Evolutionary conservation across 495 filamentous ascomycete genomes (phyloP), one percentile per base, ranked within the genome.

Genomic region (Penicillium diatomitis): DNA sequence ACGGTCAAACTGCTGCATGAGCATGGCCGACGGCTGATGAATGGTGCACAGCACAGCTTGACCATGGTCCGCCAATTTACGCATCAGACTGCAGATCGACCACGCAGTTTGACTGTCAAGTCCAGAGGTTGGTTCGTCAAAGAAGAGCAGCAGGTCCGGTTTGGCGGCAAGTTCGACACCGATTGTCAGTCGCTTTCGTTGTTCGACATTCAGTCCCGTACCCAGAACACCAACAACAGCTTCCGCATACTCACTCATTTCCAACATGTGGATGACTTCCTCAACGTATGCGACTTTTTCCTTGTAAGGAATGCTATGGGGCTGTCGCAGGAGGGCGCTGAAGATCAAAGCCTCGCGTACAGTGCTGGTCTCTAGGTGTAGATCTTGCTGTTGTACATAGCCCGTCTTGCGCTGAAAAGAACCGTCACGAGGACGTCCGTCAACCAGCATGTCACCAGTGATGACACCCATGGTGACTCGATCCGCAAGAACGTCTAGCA

Each of bases 21-120:
- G 75, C 63, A 94, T 86, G 36, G 88, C 89, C 0, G 84, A 89
- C 2, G 90, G 90, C 63, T 98, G 92, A 65, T 98, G 92, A 51
- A 98, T 96, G 5, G 90, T 96, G 63, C 87, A 92, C 6, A 96
- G 80, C 57, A 96, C 83, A n/a, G 90, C 88, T 63, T 94, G 88
- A 10, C 90, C 90, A 51, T 78, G 83, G 65, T 87, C 82, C 38
- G 90, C 86, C 34, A 96, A 74, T 60, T 88, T 90, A 55, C 86
- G 79, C 12, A 96, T 74, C 41, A 95, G 77, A 46, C 80, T 70
- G 42, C 86, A 73, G 54, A 95, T 94, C 29, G 86, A 80, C 85
- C 85, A 96, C 7, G 88, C 85, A 2, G 43, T 57, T 38, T 57
- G 55, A 38, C 37, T 43, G 78, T 94, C 88, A 11, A 94, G 74